Evolutionary conservation across 345 rosid genomes (phyloP).

Genomic region (Dovyalis caffra): DNA sequence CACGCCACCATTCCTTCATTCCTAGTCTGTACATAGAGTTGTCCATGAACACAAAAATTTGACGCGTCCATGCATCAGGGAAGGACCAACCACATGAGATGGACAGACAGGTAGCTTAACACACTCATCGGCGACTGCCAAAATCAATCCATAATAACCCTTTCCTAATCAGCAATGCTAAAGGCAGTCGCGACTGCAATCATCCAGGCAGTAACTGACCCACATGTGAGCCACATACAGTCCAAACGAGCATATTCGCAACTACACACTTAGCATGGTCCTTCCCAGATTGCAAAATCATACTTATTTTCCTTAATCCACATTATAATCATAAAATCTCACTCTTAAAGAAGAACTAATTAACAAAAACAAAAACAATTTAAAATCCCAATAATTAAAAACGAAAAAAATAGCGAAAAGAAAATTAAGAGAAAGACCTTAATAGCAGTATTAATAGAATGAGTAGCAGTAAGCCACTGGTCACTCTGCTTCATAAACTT

Average conservation of each 20-base stretch:
- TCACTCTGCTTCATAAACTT: constrained; percentile 74
- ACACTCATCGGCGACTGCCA: too few relatives aligned
- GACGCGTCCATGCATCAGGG: neutral
- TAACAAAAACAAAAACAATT: too few relatives aligned
- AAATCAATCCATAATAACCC: too few relatives aligned
- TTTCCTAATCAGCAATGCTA: too few relatives aligned
- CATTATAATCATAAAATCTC: neutral
- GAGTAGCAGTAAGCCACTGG: constrained; percentile 77
- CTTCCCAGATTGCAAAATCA: too few relatives aligned
- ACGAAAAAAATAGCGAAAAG: neutral
- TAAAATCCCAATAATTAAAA: neutral
- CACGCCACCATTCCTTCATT: neutral
- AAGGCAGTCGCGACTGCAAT: too few relatives aligned
- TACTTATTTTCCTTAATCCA: neutral
- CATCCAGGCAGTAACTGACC: too few relatives aligned
- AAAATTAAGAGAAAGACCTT: constrained; percentile 42
- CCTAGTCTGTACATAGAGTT: neutral
- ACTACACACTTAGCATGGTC: neutral
- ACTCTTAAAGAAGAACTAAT: too few relatives aligned
- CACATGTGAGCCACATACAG: too few relatives aligned
- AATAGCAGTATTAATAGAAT: constrained; percentile 67
- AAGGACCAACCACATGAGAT: too few relatives aligned
- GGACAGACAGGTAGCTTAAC: too few relatives aligned
- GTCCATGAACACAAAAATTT: neutral
- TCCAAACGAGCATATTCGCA: neutral